Evolutionary conservation across 1,284 basidiomycete genomes (phyloP).

Genomic region (Meira miltonrushii): DNA sequence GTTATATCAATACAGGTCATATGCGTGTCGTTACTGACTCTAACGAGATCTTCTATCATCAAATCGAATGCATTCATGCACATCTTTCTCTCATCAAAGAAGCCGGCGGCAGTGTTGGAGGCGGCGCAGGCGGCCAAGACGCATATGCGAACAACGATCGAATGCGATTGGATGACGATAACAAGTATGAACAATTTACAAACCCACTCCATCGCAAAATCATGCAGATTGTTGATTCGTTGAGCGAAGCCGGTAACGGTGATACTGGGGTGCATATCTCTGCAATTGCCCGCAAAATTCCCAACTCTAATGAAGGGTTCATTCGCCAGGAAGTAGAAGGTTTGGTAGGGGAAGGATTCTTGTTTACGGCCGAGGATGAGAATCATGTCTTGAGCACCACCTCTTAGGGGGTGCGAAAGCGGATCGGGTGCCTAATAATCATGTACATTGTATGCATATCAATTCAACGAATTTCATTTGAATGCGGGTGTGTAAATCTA

Average conservation of each 20-base stretch:
- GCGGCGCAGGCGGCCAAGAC: background rate
- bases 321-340: background rate
- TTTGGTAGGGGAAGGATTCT: constrained; percentile 5
- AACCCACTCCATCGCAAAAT: constrained; percentile 10
- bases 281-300: background rate
- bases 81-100: constrained; percentile 38
- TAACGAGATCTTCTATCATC: constrained; percentile 79
- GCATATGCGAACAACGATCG: too few species aligned
- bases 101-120: background rate
- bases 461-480: too few species aligned
- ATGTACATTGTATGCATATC: too few species aligned
- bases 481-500: too few species aligned
- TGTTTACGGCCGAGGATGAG: constrained; percentile 13
- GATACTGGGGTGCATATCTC: constrained; percentile 4
- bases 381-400: constrained; percentile 9
- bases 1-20: constrained; percentile 61
- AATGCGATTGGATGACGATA: too few species aligned
- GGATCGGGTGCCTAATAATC: too few species aligned
- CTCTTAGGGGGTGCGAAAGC: background rate
- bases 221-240: background rate
- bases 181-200: constrained; percentile 1
- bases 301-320: too few species aligned
- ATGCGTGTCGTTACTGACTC: constrained; percentile 61
- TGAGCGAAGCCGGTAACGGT: constrained; percentile 1
- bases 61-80: constrained; percentile 59